Evolutionary conservation across 495 filamentous ascomycete species (phyloP), one percentile per base, ranked within the genome.

Genomic region (Neurospora sp.): DNA sequence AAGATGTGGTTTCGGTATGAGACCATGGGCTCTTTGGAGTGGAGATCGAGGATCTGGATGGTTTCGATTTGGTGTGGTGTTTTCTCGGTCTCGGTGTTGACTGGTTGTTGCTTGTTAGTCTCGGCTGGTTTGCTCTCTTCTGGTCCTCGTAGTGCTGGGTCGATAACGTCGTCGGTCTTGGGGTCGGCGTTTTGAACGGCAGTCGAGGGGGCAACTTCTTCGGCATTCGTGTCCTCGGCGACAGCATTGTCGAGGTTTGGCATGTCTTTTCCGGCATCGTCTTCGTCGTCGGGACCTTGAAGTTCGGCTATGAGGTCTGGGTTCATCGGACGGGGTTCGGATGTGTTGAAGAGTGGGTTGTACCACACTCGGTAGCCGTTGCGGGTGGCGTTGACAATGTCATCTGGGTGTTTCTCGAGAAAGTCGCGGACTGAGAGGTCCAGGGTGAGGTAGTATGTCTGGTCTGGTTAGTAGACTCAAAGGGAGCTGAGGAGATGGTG

Each of bases 41-140:
- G 91, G 5, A 97, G 86, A 59, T 91, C 93, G 18, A 94, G 84
- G 65, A 97, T 89, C 74, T 97, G 93, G n/a, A 97, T 89, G 27
- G 53, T 65, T 35, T 65, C 53, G 53, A 65, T 65, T 65, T 65
- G 53, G 14, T 65, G 53, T 16, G 53, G 53, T 65, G 53, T 22
- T 81, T 81, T 74, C 35, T 37, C 35, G 35, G 35, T 65, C 77
- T 80, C 78, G 68, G 81, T 71, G 9, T 48, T 75, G 0, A 73
- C 68, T 6, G 73, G 35, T 14, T 71, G 35, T 14, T 71, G 70
- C 16, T 75, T 27, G 18, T 70, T 65, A 7, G 31, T 2, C 6
- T 76, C 71, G 3, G 12, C 20, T 8, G 46, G 38, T 8, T 61
- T 37, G 35, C 5, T 22, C 2, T 70, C 72, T 7, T 20, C 59